Percentiles rank a stretch among this genome's conserved stretches.
Conservation (phyloP, 306 rosid species). For the Quercus aquifolioides region DNA sequence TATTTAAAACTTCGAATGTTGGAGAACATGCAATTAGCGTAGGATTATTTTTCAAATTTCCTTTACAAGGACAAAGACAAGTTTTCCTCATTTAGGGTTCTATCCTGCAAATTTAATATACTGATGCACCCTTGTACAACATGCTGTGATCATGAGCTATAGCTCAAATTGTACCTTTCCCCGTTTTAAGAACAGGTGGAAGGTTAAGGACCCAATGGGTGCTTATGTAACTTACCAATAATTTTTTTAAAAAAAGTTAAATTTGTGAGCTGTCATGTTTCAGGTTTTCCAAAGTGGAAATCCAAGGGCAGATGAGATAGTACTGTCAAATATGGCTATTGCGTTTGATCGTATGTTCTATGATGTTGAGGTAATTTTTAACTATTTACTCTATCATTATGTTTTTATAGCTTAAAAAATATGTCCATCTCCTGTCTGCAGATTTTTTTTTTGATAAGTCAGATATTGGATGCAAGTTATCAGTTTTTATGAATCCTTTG, state of each 20-base stretch:
- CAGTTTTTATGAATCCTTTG: conserved; percentile 1
- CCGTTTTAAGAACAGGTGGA: not conserved
- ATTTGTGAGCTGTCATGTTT: conserved; percentile 27
- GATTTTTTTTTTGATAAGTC: no score
- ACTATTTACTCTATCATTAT: not conserved
- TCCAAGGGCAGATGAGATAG: conserved; percentile 74
- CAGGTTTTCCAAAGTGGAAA: conserved; percentile 75
- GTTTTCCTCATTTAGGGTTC: not conserved
- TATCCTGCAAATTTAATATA: conserved; percentile 8
- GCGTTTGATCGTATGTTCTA: conserved; percentile 68
- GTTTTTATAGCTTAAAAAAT: conserved; percentile 15
- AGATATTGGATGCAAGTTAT: conserved; percentile 11
- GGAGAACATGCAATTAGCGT: not conserved
- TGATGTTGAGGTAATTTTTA: conserved; percentile 77
- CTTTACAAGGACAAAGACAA: not conserved
- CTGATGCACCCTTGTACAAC: not conserved
- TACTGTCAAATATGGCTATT: conserved; percentile 77
- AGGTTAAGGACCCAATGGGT: not conserved
- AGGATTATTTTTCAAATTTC: not conserved
- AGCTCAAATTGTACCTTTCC: not conserved
- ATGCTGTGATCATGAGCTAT: not conserved
- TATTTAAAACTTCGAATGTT: not conserved
- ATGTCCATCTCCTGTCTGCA: conserved; percentile 14
- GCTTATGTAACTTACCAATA: not conserved
- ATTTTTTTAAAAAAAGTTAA: not conserved